These are phyloP conservation scores for Komagataella phaffii DNA, from an alignment of 805 yeast genomes.

Conservation along the genomic window DNA sequence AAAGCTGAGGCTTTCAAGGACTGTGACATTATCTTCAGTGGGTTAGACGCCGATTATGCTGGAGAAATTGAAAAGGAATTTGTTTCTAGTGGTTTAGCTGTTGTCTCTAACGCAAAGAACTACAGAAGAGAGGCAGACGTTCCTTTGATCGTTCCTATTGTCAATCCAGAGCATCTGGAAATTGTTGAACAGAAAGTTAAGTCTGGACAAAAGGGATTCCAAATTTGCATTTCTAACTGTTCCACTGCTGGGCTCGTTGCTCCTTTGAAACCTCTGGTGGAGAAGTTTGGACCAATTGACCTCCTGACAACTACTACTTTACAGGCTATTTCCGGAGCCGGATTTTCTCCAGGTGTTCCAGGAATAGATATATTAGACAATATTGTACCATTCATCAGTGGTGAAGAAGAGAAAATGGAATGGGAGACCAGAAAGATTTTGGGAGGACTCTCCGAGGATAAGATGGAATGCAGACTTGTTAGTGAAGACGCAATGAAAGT, in stretches of 20 bases:
- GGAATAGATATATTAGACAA: slow-evolving; percentile 93
- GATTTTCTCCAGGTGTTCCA: slow-evolving; percentile 94
- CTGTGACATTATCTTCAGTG: slow-evolving; percentile 92
- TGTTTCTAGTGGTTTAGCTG: slow-evolving; percentile 66
- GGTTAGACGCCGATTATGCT: slow-evolving; percentile 86
- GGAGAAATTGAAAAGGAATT: slow-evolving; percentile 86
- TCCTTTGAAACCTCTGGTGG: slow-evolving; percentile 89
- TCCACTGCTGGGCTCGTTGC: slow-evolving; percentile 94
- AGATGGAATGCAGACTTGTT: slow-evolving; percentile 41
- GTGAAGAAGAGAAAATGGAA: slow-evolving; percentile 97
- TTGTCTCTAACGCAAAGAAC: slow-evolving; percentile 92
- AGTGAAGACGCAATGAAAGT: slow-evolving; percentile 66
- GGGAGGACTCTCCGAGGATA: slow-evolving; percentile 44
- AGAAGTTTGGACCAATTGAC: slow-evolving; percentile 81
- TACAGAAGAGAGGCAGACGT: slow-evolving; percentile 80
- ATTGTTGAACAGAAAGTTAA: slow-evolving; percentile 47
- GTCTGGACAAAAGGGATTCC: slow-evolving; percentile 53
- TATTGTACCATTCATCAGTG: slow-evolving; percentile 86
- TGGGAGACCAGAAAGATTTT: slow-evolving; percentile 96
- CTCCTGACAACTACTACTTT: slow-evolving; percentile 79
- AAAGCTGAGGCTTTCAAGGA: slow-evolving; percentile 61
- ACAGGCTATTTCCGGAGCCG: slow-evolving; percentile 98
- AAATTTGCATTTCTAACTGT: slow-evolving; percentile 93
- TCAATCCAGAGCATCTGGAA: slow-evolving; percentile 81
- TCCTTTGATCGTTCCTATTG: slow-evolving; percentile 91